phyloP scores from a whole-genome alignment of 306 rosid genomes.

The Quercus agrifolia region DNA sequence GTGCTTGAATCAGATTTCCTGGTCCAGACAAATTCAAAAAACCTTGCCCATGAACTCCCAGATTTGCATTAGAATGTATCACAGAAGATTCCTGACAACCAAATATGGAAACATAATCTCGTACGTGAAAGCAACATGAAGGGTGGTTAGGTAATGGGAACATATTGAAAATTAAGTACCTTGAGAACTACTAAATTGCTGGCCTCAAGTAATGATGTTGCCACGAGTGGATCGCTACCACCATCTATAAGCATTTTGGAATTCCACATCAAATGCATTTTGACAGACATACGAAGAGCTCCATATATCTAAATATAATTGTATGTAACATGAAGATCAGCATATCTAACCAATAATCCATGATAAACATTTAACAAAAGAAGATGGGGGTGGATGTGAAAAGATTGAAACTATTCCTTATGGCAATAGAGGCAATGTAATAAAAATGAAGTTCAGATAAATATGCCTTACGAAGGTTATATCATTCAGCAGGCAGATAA shows the following conservation, averaged over 20 bases:
- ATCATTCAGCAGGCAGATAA: background rate
- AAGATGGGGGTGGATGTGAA: background rate
- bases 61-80: constrained; percentile 89
- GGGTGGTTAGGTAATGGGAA: constrained; percentile 16
- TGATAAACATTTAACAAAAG: background rate
- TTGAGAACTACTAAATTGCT: constrained; percentile 92
- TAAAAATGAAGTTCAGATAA: background rate
- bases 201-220: constrained; percentile 88
- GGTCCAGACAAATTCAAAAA: constrained; percentile 86
- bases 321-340: background rate
- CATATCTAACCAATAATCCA: background rate
- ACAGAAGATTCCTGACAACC: constrained; percentile 73
- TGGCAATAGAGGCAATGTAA: background rate
- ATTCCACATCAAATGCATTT: constrained; percentile 87
- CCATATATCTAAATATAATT: constrained; percentile 68
- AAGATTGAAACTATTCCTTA: background rate
- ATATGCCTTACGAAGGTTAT: background rate
- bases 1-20: constrained; percentile 92
- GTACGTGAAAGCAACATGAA: constrained; percentile 20
- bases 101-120: constrained; percentile 23
- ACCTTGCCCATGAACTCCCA: constrained; percentile 99
- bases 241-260: constrained; percentile 88
- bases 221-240: constrained; percentile 61
- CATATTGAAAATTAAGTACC: constrained; percentile 43
- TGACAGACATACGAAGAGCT: constrained; percentile 95